Evolutionary conservation across 345 rosid species (phyloP), one percentile per base, ranked within the genome.

Genomic region (Eucalyptus guilfoylei): DNA sequence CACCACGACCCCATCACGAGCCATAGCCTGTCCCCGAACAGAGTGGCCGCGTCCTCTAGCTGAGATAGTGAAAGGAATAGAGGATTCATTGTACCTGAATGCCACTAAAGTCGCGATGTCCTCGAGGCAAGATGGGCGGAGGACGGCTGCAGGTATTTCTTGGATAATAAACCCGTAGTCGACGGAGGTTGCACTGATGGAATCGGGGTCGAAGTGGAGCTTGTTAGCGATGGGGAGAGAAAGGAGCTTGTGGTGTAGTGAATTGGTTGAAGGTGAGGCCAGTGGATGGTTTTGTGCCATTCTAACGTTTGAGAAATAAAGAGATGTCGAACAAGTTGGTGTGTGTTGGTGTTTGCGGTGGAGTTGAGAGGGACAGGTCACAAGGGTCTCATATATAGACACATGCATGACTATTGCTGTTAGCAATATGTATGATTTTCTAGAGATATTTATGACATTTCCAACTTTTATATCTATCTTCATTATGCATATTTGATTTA

Each of bases 11-110:
- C 96, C 96, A 10, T 87, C 72, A 0, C 47, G 30, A 9, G 92
- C 96, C 92, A 90, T 90, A 49, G 95, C 94, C 86, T 94, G 95
- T 13, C 96, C 95, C 4, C 86, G 32, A 26, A 89, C 88, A 3
- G 95, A 94, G 69, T 93, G 96, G 48, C 93, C 91, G 11, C 64
- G 85, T 62, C 96, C 96, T 42, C 93, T 91, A 4, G 94, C 95
- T 4, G 96, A 88, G 15, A 94, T 40, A 1, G 91, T 83, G 12
- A 90, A 88, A 26, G 24, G 52, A 37, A 60, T 15, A 7, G 91
- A n/a, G 9, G 58, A 24, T 49, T 49, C 89, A 21, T 87, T 47
- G 89, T 86, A 89, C 7, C 91, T 86, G 80, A 91, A 87, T 49
- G 88, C 89, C 37, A 94, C 62, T 14, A 93, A 85, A 42, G 48